Percentiles rank a stretch among this genome's conserved stretches.
Evolutionary conservation across 176 grass and related monocot genomes (phyloP).

Genomic region (Dactylis glomerata): DNA sequence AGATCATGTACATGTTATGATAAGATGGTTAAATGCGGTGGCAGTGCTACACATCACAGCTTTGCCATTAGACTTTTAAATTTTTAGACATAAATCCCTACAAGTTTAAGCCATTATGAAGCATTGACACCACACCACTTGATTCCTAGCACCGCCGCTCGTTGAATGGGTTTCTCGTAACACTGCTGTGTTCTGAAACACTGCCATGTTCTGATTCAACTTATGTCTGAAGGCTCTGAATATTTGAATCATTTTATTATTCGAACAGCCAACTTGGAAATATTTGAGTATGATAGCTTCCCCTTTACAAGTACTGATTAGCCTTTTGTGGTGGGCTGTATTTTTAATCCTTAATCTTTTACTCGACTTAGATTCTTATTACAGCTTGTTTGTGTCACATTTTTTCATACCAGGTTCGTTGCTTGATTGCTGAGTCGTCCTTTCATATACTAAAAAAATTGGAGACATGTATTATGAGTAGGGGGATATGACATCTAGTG

Average conservation of each 20-base stretch:
- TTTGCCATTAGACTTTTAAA: background rate
- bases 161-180: background rate
- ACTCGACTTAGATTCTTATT: background rate
- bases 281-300: background rate
- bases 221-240: background rate
- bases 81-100: background rate
- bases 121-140: background rate
- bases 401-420: background rate
- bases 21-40: background rate
- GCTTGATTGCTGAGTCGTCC: background rate
- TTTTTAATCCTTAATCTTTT: background rate
- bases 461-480: background rate
- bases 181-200: too few species aligned
- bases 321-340: background rate
- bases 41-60: background rate
- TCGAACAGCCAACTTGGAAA: conserved; percentile 1
- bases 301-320: background rate
- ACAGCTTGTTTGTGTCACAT: background rate
- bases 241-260: background rate
- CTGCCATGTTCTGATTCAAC: background rate
- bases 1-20: background rate
- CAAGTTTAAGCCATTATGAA: background rate
- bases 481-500: background rate
- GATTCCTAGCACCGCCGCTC: background rate
- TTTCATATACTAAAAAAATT: background rate